Evolutionary conservation across 2,329 filamentous ascomycete genomes (phyloP), one percentile per base, ranked within the genome.

Genomic region (Aspergillus tanneri): DNA sequence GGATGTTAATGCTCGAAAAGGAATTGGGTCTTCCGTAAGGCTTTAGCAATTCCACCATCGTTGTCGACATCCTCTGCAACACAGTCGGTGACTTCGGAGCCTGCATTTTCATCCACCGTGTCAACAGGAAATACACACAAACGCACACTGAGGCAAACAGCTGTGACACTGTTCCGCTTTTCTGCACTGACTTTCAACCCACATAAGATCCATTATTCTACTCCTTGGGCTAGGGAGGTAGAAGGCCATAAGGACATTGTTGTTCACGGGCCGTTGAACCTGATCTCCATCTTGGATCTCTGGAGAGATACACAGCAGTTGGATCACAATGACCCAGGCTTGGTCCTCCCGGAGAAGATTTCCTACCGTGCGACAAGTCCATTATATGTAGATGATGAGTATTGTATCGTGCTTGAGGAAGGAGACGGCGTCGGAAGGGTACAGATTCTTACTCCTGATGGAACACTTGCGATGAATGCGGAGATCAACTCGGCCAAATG

Each of bases 351-450:
- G 1, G 62, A 67, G 52, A 71, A 65, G 34, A 73, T 79, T 37
- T 61, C 57, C 2, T 79, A 79, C 55, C 64, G 76, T 10, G 76
- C 76, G 18, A 78, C 76, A 11, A 73, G 67, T 49, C 75, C 76
- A 3, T 52, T 79, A 16, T 79, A 78, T 67, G 75, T 69, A 1
- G 71, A 72, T 10, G 76, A 79, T 51, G 62, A 65, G 47, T 78
- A 78, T 61, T 62, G 67, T 37, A 66, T 77, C 53, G 57, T 73
- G 14, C 59, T 78, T 21, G 49, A 69, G 46, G 68, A 64, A 16
- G 62, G 52, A 5, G 60, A 58, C 9, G 60, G 62, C 35, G 40
- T 53, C 10, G 57, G 64, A 2, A 60, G 55, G 32, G 68, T 72
- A 19, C 60, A 66, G 49, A 71, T 72, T 38, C 47, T 69, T 34